Conservation (phyloP, 1,139 yeast genomes). For the Casaregolazyma suthepensis region DNA sequence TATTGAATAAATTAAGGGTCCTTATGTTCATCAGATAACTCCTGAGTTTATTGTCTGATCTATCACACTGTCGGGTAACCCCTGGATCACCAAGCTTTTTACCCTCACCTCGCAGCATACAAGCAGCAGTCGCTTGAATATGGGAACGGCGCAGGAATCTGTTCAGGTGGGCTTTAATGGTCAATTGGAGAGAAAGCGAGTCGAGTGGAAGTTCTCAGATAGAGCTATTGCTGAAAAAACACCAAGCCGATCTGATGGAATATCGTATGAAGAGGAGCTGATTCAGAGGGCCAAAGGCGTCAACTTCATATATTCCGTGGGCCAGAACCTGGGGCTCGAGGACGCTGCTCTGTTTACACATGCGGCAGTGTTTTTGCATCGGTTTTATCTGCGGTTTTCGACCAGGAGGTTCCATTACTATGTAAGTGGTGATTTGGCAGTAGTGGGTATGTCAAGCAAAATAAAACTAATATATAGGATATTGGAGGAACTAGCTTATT, state of each 20-base stretch:
- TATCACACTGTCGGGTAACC: not conserved
- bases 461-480: conserved; percentile 18
- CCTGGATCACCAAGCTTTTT: not conserved
- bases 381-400: conserved; percentile 45
- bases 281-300: conserved; percentile 43
- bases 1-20: too few species aligned
- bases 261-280: conserved; percentile 37
- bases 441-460: conserved; percentile 2
- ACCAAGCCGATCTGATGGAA: conserved; percentile 36
- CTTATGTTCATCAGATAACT: not conserved
- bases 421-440: conserved; percentile 5
- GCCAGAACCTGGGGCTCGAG: conserved; percentile 36
- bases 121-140: not conserved
- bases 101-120: not conserved
- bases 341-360: conserved; percentile 45
- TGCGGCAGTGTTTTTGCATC: conserved; percentile 44
- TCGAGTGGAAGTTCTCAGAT: conserved; percentile 12
- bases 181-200: conserved; percentile 6
- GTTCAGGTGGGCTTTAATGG: not conserved
- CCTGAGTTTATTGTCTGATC: not conserved
- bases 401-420: conserved; percentile 38
- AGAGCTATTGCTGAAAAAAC: conserved; percentile 17
- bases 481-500: conserved; percentile 46
- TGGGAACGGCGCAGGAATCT: not conserved
- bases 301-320: conserved; percentile 40